These are phyloP conservation scores for Pinus taeda DNA, from an alignment of 75 land plant genomes.

Conservation along the genomic window DNA sequence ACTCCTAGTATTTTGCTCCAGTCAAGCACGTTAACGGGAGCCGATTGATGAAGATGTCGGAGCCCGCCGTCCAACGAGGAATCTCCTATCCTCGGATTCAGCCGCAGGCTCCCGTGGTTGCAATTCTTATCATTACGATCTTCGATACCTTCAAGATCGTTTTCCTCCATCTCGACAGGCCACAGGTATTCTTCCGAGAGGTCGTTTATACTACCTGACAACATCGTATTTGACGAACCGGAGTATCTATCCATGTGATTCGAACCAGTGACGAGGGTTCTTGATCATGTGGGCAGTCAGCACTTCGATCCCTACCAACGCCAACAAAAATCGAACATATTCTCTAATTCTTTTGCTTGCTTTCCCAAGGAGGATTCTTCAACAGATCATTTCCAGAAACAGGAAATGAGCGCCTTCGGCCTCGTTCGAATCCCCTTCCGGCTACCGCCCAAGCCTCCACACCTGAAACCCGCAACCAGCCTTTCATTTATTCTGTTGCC, in stretches of 20 bases:
- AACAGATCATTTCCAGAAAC: background rate
- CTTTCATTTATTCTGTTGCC: too few relatives aligned
- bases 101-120: background rate
- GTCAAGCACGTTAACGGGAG: slow-evolving; percentile 28
- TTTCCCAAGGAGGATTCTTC: background rate
- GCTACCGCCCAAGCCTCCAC: background rate
- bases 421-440: background rate
- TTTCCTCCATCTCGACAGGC: slow-evolving; percentile 15
- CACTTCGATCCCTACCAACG: background rate
- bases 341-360: background rate
- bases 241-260: background rate
- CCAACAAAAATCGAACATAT: background rate
- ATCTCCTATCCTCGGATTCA: slow-evolving; percentile 5
- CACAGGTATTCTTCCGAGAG: slow-evolving; percentile 52
- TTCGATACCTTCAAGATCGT: background rate
- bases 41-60: slow-evolving; percentile 14
- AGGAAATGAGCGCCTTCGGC: slow-evolving; percentile 3
- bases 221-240: background rate
- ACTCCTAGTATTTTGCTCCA: slow-evolving; percentile 19
- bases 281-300: background rate
- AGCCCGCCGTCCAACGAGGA: slow-evolving; percentile 23
- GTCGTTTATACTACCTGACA: slow-evolving; percentile 15
- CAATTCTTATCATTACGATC: background rate
- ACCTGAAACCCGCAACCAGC: too few relatives aligned
- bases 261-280: background rate